Evolutionary conservation across 768 basidiomycete species (phyloP).

Genomic region (Naganishia antarctica): DNA sequence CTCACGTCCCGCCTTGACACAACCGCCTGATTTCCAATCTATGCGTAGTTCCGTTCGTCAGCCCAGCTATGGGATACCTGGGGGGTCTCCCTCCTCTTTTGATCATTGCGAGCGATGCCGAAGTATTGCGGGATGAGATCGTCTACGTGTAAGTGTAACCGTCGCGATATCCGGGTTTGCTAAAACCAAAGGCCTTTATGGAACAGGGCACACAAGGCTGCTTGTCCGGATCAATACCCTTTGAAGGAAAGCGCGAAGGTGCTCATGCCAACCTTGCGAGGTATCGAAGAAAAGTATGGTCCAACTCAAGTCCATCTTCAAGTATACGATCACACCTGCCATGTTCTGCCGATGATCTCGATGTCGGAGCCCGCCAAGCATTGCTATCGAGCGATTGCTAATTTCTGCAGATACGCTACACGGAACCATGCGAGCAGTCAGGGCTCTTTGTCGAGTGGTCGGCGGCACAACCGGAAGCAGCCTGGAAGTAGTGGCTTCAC

Average conservation of each 20-base stretch:
- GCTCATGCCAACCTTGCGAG: constrained; percentile 45
- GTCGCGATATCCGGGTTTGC: not conserved
- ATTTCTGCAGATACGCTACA: constrained; percentile 43
- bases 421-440: not conserved
- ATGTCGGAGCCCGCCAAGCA: constrained; percentile 49
- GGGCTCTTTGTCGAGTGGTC: constrained; percentile 1
- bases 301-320: constrained; percentile 84
- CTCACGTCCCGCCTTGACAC: not conserved
- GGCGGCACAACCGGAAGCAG: not conserved
- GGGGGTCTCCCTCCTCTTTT: constrained; percentile 85
- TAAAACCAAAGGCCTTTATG: not conserved
- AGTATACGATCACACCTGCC: constrained; percentile 83
- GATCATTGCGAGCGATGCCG: constrained; percentile 79
- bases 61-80: constrained; percentile 69
- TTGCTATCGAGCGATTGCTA: constrained; percentile 50
- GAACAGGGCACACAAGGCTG: constrained; percentile 74
- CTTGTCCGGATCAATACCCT: constrained; percentile 70
- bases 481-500: not conserved
- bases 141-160: constrained; percentile 61
- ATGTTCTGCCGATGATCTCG: constrained; percentile 68
- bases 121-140: constrained; percentile 86
- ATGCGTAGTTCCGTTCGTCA: constrained; percentile 54
- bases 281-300: constrained; percentile 46
- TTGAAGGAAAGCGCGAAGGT: constrained; percentile 56
- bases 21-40: not conserved